These are phyloP conservation scores for Chytridium lagenaria DNA, from an alignment of 371 early-diverging fungal genomes.

Conservation along the genomic window DNA sequence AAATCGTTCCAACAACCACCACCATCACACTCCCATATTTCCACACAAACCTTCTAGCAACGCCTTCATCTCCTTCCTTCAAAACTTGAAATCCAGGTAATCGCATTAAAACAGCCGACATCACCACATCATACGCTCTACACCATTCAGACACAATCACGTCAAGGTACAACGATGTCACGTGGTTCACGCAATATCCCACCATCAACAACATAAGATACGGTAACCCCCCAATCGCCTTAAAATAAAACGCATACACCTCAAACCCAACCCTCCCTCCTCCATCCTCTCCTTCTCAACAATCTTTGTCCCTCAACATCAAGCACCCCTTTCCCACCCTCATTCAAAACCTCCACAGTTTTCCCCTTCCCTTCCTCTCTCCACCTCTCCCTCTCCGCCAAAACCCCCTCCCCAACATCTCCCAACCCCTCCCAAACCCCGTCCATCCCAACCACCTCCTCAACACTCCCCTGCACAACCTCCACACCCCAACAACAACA, in stretches of 20 bases:
- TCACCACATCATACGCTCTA: not conserved
- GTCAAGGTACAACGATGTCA: conserved; percentile 17
- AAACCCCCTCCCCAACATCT: conserved; percentile 5
- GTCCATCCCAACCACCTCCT: conserved; percentile 34
- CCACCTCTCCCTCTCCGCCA: too few species aligned
- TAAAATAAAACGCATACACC: conserved; percentile 40
- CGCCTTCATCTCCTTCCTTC: too few species aligned
- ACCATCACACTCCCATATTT: not conserved
- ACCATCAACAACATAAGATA: conserved; percentile 22
- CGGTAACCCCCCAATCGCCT: conserved; percentile 37
- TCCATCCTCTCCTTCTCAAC: conserved; percentile 40
- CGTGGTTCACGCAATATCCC: conserved; percentile 31
- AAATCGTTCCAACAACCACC: not conserved
- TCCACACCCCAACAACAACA: too few species aligned
- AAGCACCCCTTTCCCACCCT: too few species aligned
- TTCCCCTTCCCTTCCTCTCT: too few species aligned
- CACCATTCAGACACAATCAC: conserved; percentile 13
- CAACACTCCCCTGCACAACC: conserved; percentile 59
- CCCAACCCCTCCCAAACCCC: conserved; percentile 4
- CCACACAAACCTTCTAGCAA: too few species aligned
- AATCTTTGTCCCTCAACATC: too few species aligned
- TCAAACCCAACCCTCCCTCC: conserved; percentile 29
- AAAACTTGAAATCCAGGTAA: too few species aligned
- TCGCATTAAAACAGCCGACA: too few species aligned
- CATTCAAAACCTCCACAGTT: too few species aligned